A percentile compares a stretch with the other conserved stretches of the same genome.
Evolutionary conservation across 2,329 filamentous ascomycete species (phyloP).

Genomic region (Stylonectria norvegica): DNA sequence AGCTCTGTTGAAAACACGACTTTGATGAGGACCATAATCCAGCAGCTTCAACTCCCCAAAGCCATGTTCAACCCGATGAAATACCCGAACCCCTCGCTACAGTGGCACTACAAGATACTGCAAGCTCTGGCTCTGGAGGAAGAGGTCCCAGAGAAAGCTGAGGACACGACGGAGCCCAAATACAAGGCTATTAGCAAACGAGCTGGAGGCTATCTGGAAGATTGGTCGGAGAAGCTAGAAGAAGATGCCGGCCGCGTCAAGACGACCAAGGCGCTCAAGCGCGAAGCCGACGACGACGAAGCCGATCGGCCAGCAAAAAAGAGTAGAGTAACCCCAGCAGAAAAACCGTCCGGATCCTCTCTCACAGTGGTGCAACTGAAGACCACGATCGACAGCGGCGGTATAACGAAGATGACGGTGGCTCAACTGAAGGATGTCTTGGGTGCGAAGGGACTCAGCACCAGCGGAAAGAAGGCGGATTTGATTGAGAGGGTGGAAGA

Average conservation of each 20-base stretch:
- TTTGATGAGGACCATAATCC: constrained; percentile 75
- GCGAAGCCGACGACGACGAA: constrained; percentile 47
- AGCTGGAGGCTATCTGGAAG: constrained; percentile 71
- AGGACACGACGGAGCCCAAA: constrained; percentile 80
- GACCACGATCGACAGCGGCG: constrained; percentile 42
- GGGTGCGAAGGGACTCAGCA: constrained; percentile 45
- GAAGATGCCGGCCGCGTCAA: constrained; percentile 43
- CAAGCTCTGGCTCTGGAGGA: constrained; percentile 91
- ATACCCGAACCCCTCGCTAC: constrained; percentile 87
- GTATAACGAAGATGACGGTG: constrained; percentile 53
- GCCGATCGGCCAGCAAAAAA: constrained; percentile 47
- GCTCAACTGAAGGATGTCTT: constrained; percentile 50
- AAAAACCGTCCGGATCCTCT: constrained; percentile 32
- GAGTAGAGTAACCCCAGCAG: constrained; percentile 31
- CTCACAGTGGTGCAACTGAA: constrained; percentile 48
- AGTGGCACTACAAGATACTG: constrained; percentile 96
- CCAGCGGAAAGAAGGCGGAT: constrained; percentile 51
- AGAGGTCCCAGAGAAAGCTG: constrained; percentile 69
- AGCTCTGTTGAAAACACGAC: constrained; percentile 72
- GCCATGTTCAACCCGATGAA: constrained; percentile 78
- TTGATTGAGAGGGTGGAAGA: constrained; percentile 54
- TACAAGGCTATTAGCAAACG: constrained; percentile 88
- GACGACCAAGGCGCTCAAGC: constrained; percentile 46
- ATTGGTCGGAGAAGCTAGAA: constrained; percentile 71
- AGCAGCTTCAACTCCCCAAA: constrained; percentile 85